Conservation (phyloP, 306 rosid species). For the Gastrolobium bilobum region DNA sequence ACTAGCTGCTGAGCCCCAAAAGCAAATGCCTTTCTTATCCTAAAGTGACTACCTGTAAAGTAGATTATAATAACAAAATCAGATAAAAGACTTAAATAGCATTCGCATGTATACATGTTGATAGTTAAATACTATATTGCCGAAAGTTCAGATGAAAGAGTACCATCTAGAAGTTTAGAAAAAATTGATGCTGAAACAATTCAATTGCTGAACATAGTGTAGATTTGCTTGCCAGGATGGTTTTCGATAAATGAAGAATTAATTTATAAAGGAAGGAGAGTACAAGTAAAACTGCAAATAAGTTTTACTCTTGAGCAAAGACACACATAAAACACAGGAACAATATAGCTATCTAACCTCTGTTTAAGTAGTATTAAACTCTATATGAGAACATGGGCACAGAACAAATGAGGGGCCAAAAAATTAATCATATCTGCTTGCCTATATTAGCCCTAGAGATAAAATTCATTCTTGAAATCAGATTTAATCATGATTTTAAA, state of each 20-base stretch:
- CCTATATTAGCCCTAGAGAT: not conserved
- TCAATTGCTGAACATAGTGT: no score
- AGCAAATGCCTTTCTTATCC: conserved; percentile 83
- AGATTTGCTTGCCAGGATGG: no score
- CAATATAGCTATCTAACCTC: no score
- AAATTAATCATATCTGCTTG: not conserved
- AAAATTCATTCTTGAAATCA: not conserved
- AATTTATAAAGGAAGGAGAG: not conserved
- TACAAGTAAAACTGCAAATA: not conserved
- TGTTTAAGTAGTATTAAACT: no score
- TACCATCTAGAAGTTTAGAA: no score
- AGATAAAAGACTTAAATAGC: conserved; percentile 1
- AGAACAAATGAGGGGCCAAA: not conserved
- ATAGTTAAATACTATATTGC: no score
- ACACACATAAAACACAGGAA: not conserved
- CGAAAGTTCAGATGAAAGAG: no score
- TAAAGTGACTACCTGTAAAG: conserved; percentile 71
- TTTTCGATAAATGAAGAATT: no score
- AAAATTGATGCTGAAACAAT: no score
- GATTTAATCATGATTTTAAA: not conserved
- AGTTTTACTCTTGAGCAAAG: not conserved
- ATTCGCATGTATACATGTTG: no score
- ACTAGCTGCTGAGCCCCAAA: conserved; percentile 71
- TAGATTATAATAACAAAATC: conserved; percentile 29
- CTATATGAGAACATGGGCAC: no score